phyloP scores from a whole-genome alignment of 129 eudicot genomes.

The Helichrysum umbraculigerum region DNA sequence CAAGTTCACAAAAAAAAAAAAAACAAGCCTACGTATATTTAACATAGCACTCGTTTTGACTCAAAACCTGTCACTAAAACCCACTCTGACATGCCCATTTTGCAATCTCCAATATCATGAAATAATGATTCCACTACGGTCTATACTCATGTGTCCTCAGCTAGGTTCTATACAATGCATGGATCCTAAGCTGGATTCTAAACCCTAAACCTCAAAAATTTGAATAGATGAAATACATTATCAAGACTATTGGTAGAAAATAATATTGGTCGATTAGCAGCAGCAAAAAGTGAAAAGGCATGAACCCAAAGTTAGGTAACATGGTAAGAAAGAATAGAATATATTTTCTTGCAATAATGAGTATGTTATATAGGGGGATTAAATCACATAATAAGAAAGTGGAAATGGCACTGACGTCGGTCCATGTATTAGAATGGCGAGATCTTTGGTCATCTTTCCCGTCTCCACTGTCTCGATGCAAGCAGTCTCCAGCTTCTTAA shows the following conservation, averaged over 20 bases:
- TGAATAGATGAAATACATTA: neutral
- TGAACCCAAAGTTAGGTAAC: slow-evolving; percentile 7
- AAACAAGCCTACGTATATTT: too few species aligned
- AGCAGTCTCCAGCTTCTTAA: slow-evolving; percentile 69
- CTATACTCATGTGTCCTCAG: neutral
- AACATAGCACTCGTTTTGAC: neutral
- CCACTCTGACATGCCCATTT: neutral
- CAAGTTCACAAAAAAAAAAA: too few species aligned
- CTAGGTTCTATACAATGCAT: neutral
- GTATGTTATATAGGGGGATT: neutral
- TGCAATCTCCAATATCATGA: neutral
- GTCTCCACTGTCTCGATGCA: slow-evolving; percentile 90
- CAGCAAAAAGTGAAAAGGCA: neutral
- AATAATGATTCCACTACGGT: neutral
- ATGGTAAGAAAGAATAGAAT: neutral
- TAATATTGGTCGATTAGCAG: neutral
- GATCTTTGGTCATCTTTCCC: slow-evolving; percentile 99
- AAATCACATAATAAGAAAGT: slow-evolving; percentile 2
- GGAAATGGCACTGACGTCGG: slow-evolving; percentile 53
- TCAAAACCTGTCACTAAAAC: neutral
- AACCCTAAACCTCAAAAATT: neutral
- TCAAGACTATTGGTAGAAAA: neutral
- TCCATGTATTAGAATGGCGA: slow-evolving; percentile 81
- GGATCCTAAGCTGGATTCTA: neutral
- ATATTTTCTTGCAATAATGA: too few species aligned